Conservation (phyloP, 2,329 filamentous ascomycete genomes). For the Dactylellina cionopaga region DNA sequence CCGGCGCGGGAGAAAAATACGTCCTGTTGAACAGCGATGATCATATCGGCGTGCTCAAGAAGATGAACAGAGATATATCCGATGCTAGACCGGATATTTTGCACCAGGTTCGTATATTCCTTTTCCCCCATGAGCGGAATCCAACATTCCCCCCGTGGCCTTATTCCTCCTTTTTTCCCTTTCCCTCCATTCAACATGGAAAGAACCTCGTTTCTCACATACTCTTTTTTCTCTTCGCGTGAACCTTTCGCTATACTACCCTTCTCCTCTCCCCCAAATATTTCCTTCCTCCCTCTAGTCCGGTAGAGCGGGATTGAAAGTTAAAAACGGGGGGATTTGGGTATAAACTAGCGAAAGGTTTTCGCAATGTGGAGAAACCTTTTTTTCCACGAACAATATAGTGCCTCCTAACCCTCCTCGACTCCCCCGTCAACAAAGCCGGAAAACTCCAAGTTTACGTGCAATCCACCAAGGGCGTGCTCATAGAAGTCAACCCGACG, state of each 20-base stretch:
- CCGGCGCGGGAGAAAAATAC: conserved; percentile 88
- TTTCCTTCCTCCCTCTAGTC: too few species aligned
- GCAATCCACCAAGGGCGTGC: conserved; percentile 93
- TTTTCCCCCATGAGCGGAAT: conserved; percentile 53
- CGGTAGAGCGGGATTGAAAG: too few species aligned
- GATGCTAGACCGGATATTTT: conserved; percentile 98
- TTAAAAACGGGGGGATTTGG: conserved; percentile 34
- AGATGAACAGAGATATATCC: conserved; percentile 99
- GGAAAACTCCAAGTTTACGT: conserved; percentile 98
- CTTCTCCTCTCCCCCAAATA: conserved; percentile 1
- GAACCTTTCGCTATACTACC: neutral
- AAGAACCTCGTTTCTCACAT: conserved; percentile 44
- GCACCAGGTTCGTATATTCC: conserved; percentile 79
- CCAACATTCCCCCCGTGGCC: conserved; percentile 46
- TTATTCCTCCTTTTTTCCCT: neutral
- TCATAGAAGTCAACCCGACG: conserved; percentile 98
- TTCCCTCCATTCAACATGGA: conserved; percentile 53
- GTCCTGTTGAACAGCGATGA: conserved; percentile 98
- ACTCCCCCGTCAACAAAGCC: conserved; percentile 98
- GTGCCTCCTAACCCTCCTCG: conserved; percentile 95
- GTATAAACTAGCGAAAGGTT: too few species aligned
- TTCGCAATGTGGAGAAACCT: conserved; percentile 1
- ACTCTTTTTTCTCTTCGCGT: neutral
- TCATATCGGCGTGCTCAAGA: conserved; percentile 98
- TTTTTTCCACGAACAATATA: conserved; percentile 61